phyloP scores from a whole-genome alignment of 1,284 basidiomycete genomes.

The Heliocybe sulcata region DNA sequence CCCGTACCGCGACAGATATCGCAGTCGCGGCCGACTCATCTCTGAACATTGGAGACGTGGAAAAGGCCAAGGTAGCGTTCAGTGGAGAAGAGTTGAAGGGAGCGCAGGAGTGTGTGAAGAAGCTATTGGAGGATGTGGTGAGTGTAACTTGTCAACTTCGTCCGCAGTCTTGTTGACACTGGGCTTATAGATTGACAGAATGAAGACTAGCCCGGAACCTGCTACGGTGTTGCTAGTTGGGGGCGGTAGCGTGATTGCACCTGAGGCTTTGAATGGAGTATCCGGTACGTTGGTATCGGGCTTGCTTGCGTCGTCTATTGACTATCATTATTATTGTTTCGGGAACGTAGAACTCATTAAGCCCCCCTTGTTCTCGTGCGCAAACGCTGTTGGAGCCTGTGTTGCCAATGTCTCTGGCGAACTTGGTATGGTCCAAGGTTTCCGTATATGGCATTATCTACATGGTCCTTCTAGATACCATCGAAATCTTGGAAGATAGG shows the following conservation, averaged over 20 bases:
- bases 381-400: conserved; percentile 50
- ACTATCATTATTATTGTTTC: neutral
- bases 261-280: conserved; percentile 35
- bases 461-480: conserved; percentile 25
- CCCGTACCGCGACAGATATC: conserved; percentile 47
- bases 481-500: conserved; percentile 31
- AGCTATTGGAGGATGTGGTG: conserved; percentile 37
- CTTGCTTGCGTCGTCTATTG: neutral
- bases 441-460: neutral
- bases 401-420: conserved; percentile 33
- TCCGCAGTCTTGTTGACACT: neutral
- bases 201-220: conserved; percentile 51
- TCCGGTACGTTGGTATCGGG: conserved; percentile 17
- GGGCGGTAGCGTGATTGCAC: conserved; percentile 41
- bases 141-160: conserved; percentile 14
- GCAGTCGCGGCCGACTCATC: conserved; percentile 25
- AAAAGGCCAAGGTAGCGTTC: conserved; percentile 22
- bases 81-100: conserved; percentile 17
- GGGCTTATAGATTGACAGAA: conserved; percentile 17
- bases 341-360: conserved; percentile 24
- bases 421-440: conserved; percentile 4
- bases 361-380: conserved; percentile 41
- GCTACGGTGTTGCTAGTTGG: conserved; percentile 44
- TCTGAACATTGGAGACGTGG: conserved; percentile 28
- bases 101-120: conserved; percentile 34